Conservation (phyloP, 2,329 filamentous ascomycete species). For the Trichoderma koningii region DNA sequence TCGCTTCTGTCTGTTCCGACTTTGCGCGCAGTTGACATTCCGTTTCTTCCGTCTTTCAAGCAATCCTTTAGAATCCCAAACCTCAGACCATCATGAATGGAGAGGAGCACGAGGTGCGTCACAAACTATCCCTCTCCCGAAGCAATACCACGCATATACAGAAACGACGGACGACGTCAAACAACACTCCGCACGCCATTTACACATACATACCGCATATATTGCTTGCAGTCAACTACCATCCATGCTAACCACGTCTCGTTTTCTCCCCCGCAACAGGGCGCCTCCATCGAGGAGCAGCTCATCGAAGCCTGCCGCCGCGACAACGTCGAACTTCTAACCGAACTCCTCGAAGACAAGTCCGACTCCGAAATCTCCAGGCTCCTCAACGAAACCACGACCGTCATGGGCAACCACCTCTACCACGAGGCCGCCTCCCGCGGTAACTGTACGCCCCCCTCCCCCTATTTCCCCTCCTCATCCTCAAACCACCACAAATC, state of each 20-base stretch:
- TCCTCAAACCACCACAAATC: neutral
- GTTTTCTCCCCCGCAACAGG: slow-evolving; percentile 51
- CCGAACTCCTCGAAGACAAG: slow-evolving; percentile 67
- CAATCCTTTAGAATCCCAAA: neutral
- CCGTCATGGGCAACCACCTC: slow-evolving; percentile 83
- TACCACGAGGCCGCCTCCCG: slow-evolving; percentile 85
- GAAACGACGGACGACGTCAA: neutral
- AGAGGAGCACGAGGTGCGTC: slow-evolving; percentile 32
- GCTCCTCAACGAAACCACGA: slow-evolving; percentile 82
- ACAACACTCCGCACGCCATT: too few species aligned
- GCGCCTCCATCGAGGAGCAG: slow-evolving; percentile 80
- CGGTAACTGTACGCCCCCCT: slow-evolving; percentile 74
- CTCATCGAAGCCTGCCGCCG: slow-evolving; percentile 90
- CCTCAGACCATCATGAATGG: slow-evolving; percentile 25
- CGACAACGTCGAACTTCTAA: slow-evolving; percentile 85
- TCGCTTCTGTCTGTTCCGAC: too few species aligned
- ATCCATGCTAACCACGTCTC: too few species aligned
- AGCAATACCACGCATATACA: slow-evolving; percentile 6
- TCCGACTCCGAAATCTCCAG: slow-evolving; percentile 67
- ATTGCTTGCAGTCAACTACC: too few species aligned
- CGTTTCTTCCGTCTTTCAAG: too few species aligned
- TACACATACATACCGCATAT: neutral
- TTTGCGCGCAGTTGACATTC: too few species aligned
- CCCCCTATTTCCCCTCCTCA: too few species aligned
- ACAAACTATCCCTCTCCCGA: neutral